Conservation (phyloP, 495 filamentous ascomycete species). For the Bacidia rubella region DNA sequence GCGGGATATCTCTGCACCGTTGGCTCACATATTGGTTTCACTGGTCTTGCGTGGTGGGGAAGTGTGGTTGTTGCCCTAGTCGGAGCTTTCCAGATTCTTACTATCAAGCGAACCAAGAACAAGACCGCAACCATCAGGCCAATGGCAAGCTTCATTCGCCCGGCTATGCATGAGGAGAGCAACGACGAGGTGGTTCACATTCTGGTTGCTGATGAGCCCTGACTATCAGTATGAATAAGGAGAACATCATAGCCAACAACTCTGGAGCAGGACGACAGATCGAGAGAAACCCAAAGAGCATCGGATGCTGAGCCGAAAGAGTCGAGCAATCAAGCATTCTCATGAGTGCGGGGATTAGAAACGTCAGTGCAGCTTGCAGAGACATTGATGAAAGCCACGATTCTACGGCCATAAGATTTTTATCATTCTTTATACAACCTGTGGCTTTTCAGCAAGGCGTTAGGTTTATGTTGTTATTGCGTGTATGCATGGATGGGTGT, state of each 20-base stretch:
- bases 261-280: no score
- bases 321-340: no score
- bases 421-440: no score
- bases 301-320: no score
- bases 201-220: conserved; percentile 2
- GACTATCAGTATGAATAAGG: no score
- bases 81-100: conserved; percentile 56
- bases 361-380: no score
- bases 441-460: neutral
- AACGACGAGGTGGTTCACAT: conserved; percentile 14
- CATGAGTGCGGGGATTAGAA: no score
- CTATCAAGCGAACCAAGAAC: conserved; percentile 40
- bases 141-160: conserved; percentile 14
- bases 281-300: no score
- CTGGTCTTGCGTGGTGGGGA: conserved; percentile 66
- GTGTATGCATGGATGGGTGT: neutral
- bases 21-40: conserved; percentile 52
- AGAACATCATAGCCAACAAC: no score
- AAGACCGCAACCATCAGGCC: conserved; percentile 25
- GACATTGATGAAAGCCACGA: no score
- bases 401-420: no score
- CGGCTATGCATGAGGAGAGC: conserved; percentile 8
- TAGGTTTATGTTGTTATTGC: neutral
- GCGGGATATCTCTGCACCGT: conserved; percentile 62
- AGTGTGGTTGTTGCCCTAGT: conserved; percentile 55